Evolutionary conservation across 169 alveolate genomes (phyloP).

Genomic region (Eimeria necatrix): DNA sequence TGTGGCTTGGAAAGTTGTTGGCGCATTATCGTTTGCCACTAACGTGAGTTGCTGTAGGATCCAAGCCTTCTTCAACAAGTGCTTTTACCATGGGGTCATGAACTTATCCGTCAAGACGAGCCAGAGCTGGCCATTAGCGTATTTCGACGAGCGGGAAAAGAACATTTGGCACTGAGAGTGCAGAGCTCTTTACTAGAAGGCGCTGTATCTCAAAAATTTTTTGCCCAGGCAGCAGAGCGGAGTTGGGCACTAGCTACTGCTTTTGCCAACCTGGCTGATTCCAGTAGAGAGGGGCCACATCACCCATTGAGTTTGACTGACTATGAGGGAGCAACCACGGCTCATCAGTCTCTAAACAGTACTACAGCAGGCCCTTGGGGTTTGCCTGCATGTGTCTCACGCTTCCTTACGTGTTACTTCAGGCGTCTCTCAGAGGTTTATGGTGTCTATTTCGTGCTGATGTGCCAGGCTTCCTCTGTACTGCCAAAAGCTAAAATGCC

Average conservation of each 20-base stretch:
- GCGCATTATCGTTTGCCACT: too few species aligned
- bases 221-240: conserved; percentile 65
- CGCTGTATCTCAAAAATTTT: conserved; percentile 36
- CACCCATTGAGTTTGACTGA: neutral
- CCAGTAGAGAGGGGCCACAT: neutral
- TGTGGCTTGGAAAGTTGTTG: too few species aligned
- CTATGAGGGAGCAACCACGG: neutral
- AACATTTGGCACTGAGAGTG: neutral
- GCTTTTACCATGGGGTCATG: conserved; percentile 62
- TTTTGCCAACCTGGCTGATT: conserved; percentile 30
- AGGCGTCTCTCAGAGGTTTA: conserved; percentile 61
- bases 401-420: conserved; percentile 57
- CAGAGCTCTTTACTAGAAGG: conserved; percentile 24
- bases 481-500: conserved; percentile 46
- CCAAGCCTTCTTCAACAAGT: conserved; percentile 7
- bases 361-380: neutral
- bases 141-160: conserved; percentile 56
- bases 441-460: conserved; percentile 40
- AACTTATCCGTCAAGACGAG: conserved; percentile 45
- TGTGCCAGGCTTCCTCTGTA: conserved; percentile 42
- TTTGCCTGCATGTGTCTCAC: conserved; percentile 2
- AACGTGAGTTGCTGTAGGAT: neutral
- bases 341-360: neutral
- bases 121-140: conserved; percentile 29
- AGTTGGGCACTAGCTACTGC: conserved; percentile 55